phyloP scores from a whole-genome alignment of 2,329 filamentous ascomycete genomes.

The Penicillium nordicum region DNA sequence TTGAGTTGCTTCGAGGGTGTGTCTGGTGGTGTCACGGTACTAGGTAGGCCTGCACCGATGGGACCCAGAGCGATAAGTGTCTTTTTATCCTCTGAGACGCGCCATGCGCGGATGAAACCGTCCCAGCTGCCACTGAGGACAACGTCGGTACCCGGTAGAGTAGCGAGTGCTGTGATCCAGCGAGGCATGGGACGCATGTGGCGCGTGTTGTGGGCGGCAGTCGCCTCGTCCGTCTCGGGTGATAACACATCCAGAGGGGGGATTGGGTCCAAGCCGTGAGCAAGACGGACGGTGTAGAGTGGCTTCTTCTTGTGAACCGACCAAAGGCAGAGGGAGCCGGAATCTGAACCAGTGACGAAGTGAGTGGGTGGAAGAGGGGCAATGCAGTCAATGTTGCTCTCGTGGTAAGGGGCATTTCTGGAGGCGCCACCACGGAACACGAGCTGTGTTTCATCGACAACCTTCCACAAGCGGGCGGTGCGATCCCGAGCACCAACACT shows the following conservation, averaged over 20 bases:
- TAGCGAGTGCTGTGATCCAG: conserved; percentile 84
- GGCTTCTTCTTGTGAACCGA: conserved; percentile 92
- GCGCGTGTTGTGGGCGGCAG: conserved; percentile 44
- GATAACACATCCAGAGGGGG: conserved; percentile 66
- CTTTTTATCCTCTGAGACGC: conserved; percentile 76
- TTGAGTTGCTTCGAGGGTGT: conserved; percentile 35
- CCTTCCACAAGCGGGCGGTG: conserved; percentile 92
- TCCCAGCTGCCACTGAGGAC: conserved; percentile 94
- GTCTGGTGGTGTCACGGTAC: conserved; percentile 21
- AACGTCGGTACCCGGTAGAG: conserved; percentile 85
- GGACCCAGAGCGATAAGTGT: conserved; percentile 69
- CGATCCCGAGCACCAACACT: conserved; percentile 88
- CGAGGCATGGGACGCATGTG: conserved; percentile 63
- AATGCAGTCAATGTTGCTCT: conserved; percentile 89
- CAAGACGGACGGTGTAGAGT: conserved; percentile 71
- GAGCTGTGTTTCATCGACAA: conserved; percentile 89
- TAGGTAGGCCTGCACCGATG: conserved; percentile 47
- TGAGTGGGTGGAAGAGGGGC: conserved; percentile 83
- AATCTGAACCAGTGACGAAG: conserved; percentile 94
- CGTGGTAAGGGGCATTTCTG: conserved; percentile 52
- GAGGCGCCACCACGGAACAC: conserved; percentile 79
- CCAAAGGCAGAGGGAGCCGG: conserved; percentile 83
- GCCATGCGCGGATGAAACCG: conserved; percentile 81
- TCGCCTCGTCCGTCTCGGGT: conserved; percentile 64
- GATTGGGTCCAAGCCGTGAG: conserved; percentile 79